phyloP scores from a whole-genome alignment of 1,139 yeast genomes.

The Scheffersomyces cryptocercus region DNA sequence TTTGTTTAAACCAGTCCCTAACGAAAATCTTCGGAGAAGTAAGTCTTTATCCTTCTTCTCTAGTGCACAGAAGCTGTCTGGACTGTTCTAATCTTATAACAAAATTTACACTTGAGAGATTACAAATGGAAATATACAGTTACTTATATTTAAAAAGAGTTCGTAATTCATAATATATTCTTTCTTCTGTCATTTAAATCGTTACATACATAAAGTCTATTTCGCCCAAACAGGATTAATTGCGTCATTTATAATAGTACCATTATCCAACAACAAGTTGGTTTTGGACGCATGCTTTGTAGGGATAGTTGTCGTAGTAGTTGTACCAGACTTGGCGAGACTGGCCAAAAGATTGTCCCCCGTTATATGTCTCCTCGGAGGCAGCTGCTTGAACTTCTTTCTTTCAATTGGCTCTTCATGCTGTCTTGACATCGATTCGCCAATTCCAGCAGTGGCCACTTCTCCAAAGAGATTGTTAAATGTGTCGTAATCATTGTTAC shows the following conservation, averaged over 20 bases:
- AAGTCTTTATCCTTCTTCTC: no score
- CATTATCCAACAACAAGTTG: neutral
- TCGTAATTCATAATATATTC: no score
- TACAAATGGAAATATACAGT: no score
- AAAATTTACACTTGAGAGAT: no score
- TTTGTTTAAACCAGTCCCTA: no score
- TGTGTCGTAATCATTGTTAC: conserved; percentile 10
- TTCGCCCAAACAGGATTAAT: neutral
- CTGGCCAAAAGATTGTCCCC: neutral
- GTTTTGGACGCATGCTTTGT: neutral
- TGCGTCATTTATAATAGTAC: neutral
- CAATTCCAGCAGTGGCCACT: neutral
- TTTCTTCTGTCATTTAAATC: no score
- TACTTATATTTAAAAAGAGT: no score
- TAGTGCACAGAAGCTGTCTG: no score
- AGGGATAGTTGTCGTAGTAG: neutral
- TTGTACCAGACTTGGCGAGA: no score
- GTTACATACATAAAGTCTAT: conserved; percentile 10
- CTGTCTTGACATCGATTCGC: neutral
- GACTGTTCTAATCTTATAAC: no score
- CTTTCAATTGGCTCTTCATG: conserved; percentile 1
- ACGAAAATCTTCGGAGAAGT: no score
- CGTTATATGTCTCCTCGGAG: neutral
- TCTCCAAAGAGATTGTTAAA: conserved; percentile 11
- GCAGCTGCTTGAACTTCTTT: conserved; percentile 1